Base-by-base conservation (phyloP, 2,329 filamentous ascomycete species). In the Trichoderma gracile region DNA sequence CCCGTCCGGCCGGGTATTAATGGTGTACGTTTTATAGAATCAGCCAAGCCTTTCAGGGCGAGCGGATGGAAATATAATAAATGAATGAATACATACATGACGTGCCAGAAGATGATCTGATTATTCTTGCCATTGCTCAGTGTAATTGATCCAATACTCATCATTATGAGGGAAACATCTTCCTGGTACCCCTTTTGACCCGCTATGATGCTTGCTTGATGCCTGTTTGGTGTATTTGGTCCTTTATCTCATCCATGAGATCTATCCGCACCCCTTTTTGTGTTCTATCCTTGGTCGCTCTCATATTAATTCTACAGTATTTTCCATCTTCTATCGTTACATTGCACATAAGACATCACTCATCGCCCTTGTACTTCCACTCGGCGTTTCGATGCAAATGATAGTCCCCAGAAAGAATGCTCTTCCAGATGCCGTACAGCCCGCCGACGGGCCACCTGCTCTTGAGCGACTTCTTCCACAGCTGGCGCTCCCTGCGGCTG, bases 371-470 rank as follows among this genome's bases (percentile, higher is more conserved):
- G 76, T 80, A 82, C 75, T 82, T 84, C 84, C 84, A 86, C 70
- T 77, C 73, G 0, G 83, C 82, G 43, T 77, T 72, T 15, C 84
- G 78, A 68, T 86, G 83, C 62, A 86, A 74, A 72, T 79, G 72
- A 66, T 85, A 86, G 63, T 86, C 84, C 68, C 78, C 78, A 71
- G 85, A 87, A 71, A 79, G 74, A 59, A 89, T 86, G 42, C 83
- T 81, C 75, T 84, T 84, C 71, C 77, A 82, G 58, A 89, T 83
- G 2, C 87, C 87, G 63, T 84, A 85, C 2, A 88, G 71, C 0
- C 86, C 86, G 0, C 82, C 84, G 17, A 88, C 70, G 0, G 86
- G 86, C 80, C 82, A 82, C 63, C 76, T 76, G 15, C 77, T 77
- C 74, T 81, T 84, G 50, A 82, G 67, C 61, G 77, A 77, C 63